phyloP scores from a whole-genome alignment of 2,329 filamentous ascomycete species.

The Thielaviopsis euricoi region DNA sequence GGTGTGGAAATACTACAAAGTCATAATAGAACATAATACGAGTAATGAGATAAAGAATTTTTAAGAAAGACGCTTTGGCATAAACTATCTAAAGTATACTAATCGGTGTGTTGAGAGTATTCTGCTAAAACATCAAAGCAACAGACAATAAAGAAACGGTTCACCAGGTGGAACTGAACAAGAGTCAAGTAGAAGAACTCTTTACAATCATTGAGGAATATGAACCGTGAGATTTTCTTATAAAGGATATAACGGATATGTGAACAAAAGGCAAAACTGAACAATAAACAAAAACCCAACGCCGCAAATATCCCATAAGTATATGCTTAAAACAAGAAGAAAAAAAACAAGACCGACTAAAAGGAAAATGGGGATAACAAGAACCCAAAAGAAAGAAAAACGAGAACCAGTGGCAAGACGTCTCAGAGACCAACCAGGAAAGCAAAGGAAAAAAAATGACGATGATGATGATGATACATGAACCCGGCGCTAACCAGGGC shows the following conservation, averaged over 20 bases:
- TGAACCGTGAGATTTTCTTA: neutral
- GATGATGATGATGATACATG: neutral
- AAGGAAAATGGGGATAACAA: neutral
- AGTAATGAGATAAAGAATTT: neutral
- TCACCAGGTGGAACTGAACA: too few relatives aligned
- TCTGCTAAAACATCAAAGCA: neutral
- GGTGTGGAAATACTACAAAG: neutral
- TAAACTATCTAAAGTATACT: too few relatives aligned
- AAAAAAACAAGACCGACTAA: too few relatives aligned
- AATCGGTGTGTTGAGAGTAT: too few relatives aligned
- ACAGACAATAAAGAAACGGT: neutral
- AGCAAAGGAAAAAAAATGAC: neutral
- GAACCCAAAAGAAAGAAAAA: neutral
- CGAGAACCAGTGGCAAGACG: neutral
- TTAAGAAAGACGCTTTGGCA: neutral
- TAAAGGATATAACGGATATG: neutral
- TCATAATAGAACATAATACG: constrained; percentile 1
- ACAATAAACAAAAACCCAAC: neutral
- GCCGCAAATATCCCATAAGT: neutral
- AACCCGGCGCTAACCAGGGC: neutral
- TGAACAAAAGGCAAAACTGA: neutral
- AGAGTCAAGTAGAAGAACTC: too few relatives aligned
- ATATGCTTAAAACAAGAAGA: neutral
- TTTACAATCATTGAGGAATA: neutral
- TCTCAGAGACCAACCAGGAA: neutral